phyloP scores from a whole-genome alignment of 768 basidiomycete genomes.

The Mrakia blollopis region DNA sequence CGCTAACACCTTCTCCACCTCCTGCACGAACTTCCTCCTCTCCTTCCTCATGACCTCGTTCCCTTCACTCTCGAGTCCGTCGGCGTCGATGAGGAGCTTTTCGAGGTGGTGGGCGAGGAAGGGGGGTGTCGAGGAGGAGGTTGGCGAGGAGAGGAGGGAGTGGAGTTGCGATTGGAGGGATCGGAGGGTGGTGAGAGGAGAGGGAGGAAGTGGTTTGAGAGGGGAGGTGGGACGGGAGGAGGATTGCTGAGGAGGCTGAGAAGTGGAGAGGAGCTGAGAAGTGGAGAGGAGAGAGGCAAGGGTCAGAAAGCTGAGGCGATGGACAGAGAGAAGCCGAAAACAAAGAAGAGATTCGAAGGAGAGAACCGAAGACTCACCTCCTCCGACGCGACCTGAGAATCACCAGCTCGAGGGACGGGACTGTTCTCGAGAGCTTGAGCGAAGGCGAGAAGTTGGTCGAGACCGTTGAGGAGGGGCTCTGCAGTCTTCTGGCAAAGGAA shows the following conservation, averaged over 20 bases:
- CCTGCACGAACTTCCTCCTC: slow-evolving; percentile 16
- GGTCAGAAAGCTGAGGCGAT: neutral
- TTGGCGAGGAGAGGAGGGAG: neutral
- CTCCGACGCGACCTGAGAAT: neutral
- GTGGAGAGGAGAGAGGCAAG: no score
- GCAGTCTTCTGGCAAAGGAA: neutral
- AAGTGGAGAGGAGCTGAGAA: no score
- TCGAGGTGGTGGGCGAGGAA: slow-evolving; percentile 8
- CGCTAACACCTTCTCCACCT: slow-evolving; percentile 6
- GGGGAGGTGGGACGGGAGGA: neutral
- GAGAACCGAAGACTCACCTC: neutral
- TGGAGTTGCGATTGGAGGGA: neutral
- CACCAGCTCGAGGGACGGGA: neutral
- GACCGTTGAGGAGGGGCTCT: neutral
- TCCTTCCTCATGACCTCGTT: slow-evolving; percentile 3
- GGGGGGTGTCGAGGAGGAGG: neutral
- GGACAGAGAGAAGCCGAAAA: neutral
- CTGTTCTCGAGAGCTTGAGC: slow-evolving; percentile 5
- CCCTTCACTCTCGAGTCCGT: slow-evolving; percentile 4
- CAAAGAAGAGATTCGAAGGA: neutral
- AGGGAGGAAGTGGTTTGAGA: slow-evolving; percentile 17
- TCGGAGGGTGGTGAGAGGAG: slow-evolving; percentile 5
- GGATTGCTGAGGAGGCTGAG: slow-evolving; percentile 5
- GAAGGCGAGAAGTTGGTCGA: neutral
- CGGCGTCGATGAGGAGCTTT: slow-evolving; percentile 12